These are phyloP conservation scores for Pinguiococcus pyrenoidosus DNA, from an alignment of 108 stramenopile genomes.

Conservation along the genomic window DNA sequence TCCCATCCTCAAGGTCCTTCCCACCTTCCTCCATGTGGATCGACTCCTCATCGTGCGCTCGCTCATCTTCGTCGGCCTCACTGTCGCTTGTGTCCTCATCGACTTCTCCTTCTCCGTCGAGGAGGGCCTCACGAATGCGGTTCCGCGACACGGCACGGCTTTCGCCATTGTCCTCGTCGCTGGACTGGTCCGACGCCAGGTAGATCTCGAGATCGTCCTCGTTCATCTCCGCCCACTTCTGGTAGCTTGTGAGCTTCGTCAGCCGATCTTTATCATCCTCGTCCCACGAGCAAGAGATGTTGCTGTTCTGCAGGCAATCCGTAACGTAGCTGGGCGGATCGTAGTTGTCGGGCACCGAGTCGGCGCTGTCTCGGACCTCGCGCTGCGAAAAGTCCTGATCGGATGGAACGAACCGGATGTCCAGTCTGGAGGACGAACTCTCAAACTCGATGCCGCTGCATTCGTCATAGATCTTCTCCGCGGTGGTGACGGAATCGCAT, in stretches of 20 bases:
- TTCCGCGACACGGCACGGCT: background rate
- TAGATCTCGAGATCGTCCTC: slow-evolving; percentile 77
- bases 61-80: slow-evolving; percentile 7
- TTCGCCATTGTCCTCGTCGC: slow-evolving; percentile 36
- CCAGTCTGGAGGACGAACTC: slow-evolving; percentile 68
- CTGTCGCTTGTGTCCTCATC: slow-evolving; percentile 27
- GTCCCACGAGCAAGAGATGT: slow-evolving; percentile 91
- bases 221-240: slow-evolving; percentile 58
- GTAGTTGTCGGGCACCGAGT: slow-evolving; percentile 64
- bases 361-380: slow-evolving; percentile 54
- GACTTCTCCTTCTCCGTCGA: slow-evolving; percentile 16
- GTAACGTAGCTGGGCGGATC: slow-evolving; percentile 69
- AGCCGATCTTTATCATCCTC: slow-evolving; percentile 74
- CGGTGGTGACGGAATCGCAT: slow-evolving; percentile 51
- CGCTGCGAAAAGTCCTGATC: slow-evolving; percentile 47
- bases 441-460: slow-evolving; percentile 81
- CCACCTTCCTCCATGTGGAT: no score
- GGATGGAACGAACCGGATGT: slow-evolving; percentile 72
- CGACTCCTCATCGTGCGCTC: slow-evolving; percentile 19
- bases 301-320: slow-evolving; percentile 70
- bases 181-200: slow-evolving; percentile 62
- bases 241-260: slow-evolving; percentile 52
- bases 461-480: slow-evolving; percentile 65
- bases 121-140: slow-evolving; percentile 17
- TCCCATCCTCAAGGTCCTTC: slow-evolving; percentile 1